Evolutionary conservation across 2,329 filamentous ascomycete species (phyloP), one percentile per base, ranked within the genome.

Genomic region (Chaetothyriales sp.): DNA sequence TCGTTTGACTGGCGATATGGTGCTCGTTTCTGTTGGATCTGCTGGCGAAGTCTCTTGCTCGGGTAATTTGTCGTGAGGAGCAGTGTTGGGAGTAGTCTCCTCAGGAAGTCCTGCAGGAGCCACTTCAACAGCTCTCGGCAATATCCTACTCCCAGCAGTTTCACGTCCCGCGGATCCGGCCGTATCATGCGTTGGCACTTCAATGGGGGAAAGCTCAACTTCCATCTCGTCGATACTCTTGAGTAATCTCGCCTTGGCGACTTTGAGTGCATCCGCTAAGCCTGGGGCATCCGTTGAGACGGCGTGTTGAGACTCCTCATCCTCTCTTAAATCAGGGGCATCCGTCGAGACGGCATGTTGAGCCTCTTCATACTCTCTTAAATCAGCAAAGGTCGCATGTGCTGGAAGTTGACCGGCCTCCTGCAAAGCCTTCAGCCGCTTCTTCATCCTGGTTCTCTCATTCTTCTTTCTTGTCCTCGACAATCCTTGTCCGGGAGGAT

Each of bases 391-490:
- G 48, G 72, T 74, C 5, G 79, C 78, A 51, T 72, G 64, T 22
- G 66, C 56, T 18, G 72, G 72, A 7, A 84, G 64, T 10, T 74
- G 61, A 1, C 77, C 78, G n/a, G 72, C 64, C 18, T 70, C 63
- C 58, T 82, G 79, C 6, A 83, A 67, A 51, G 71, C 69, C 3
- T 67, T 65, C 9, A 83, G 66, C 52, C 69, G 68, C 52, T 73
- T 73, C 43, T 69, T 65, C 49, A 74, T 65, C 51, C 73, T 74
- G 43, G 72, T 72, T 43, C 81, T 72, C 28, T 66, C 61, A 57
- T 85, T 85, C 54, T 79, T 75, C 20, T 67, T 66, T 48, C 73
- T 73, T 0, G 81, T 85, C 18, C 63, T 59, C 19, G 62, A 57
- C 29, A 69, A 70, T 15, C 81, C 81, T 54, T 71, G 50, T 4